Evolutionary conservation across 345 rosid genomes (phyloP), one percentile per base, ranked within the genome.

Genomic region (Trapa incisa): DNA sequence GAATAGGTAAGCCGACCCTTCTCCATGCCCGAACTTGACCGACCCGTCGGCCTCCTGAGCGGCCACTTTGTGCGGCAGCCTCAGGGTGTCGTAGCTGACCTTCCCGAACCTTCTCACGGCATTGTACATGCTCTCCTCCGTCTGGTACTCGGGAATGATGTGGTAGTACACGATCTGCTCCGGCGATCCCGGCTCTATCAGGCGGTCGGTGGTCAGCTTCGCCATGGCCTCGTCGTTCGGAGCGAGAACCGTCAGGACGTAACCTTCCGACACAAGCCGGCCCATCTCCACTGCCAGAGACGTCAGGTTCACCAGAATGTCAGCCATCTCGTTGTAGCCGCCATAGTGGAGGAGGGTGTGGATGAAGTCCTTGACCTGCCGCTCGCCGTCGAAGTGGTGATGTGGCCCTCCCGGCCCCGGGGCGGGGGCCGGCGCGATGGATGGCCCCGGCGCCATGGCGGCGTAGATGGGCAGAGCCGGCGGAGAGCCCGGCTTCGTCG

Each of bases 161-260:
- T 93, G 99, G 74, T 88, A 93, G 45, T 88, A 90, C 3, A 89
- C 74, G 13, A 93, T 94, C 80, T 91, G 94, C 67, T 94, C 99
- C 10, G 99, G 99, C 47, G 99, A 90, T 4, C 97, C 96, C 0
- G 99, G 96, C 48, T 94, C 99, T 62, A 96, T 94, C 8, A 94
- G 56, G 65, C 87, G 99, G 73, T 94, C 99, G 0, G 95, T 80
- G 0, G 91, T 86, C 3, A 94, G 83, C 79, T 89, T 94, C 29
- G 96, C 96, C 99, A 94, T 94, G 6, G 97, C 97, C 68, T 94
- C 99, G 13, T 94, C 99, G 54, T 94, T 94, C 0, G 97, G 99
- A 3, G 99, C 97, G 69, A 94, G 74, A 4, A 94, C 95, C 0
- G 99, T 94, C 57, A 94, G 63, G 22, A 91, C 91, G 68, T 94